Evolutionary conservation across 768 basidiomycete genomes (phyloP).

Genomic region (Zangia roseola): DNA sequence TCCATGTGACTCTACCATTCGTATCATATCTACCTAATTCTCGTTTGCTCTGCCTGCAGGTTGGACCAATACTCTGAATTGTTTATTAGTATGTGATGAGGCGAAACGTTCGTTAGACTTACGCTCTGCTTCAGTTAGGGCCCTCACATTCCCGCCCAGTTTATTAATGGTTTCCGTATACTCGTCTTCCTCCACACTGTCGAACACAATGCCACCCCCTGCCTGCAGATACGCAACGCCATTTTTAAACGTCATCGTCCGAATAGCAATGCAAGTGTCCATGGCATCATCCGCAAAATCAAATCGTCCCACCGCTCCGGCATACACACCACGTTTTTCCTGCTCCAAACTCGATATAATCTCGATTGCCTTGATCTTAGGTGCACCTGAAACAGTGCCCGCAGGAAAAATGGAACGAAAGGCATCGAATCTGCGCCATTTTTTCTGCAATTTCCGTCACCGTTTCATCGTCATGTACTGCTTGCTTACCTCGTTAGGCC

Average conservation of each 20-base stretch:
- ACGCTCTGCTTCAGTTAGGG: conserved; percentile 89
- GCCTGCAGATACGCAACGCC: conserved; percentile 92
- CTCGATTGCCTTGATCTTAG: conserved; percentile 98
- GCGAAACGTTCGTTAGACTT: conserved; percentile 33
- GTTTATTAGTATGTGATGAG: conserved; percentile 17
- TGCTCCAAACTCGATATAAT: conserved; percentile 83
- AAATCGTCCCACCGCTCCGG: conserved; percentile 96
- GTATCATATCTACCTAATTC: conserved; percentile 23
- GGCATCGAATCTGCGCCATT: conserved; percentile 77
- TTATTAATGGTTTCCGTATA: conserved; percentile 96
- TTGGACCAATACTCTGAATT: conserved; percentile 67
- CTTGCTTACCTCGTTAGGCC: conserved; percentile 72
- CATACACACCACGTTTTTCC: conserved; percentile 91
- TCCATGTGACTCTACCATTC: conserved; percentile 12
- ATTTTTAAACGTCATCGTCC: conserved; percentile 96
- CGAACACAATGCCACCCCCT: conserved; percentile 95
- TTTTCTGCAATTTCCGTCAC: conserved; percentile 5
- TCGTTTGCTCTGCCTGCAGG: conserved; percentile 49
- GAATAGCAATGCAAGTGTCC: conserved; percentile 98
- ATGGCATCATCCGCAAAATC: conserved; percentile 93
- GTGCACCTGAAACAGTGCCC: conserved; percentile 97
- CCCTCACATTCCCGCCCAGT: conserved; percentile 79
- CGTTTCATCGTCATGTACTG: neutral
- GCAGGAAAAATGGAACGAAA: conserved; percentile 99
- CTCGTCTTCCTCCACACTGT: conserved; percentile 97